These are phyloP conservation scores for Psilocybe subaeruginosa DNA, from an alignment of 768 basidiomycete species.

Conservation along the genomic window DNA sequence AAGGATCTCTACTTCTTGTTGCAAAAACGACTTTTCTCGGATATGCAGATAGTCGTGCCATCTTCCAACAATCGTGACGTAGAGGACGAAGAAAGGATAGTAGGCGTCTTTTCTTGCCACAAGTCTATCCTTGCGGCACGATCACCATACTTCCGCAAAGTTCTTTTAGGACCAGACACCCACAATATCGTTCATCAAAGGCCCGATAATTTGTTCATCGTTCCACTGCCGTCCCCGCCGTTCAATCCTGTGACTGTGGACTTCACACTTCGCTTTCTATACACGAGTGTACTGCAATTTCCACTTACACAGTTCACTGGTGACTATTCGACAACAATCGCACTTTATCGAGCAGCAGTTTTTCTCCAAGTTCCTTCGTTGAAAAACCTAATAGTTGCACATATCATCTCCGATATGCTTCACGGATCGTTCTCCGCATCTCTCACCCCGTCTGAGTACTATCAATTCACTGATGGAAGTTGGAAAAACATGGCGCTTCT, in stretches of 20 bases:
- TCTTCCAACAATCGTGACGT: not conserved
- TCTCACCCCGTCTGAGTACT: not conserved
- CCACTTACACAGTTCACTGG: not conserved
- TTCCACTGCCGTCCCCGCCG: not conserved
- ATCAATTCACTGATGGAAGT: not conserved
- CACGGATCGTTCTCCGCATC: not conserved
- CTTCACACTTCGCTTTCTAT: not conserved
- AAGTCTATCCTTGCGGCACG: not conserved
- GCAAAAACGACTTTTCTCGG: not conserved
- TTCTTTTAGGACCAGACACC: not conserved
- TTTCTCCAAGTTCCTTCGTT: not conserved
- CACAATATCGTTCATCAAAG: not conserved
- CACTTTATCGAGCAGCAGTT: not conserved
- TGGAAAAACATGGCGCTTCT: not conserved
- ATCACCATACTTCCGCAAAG: not conserved
- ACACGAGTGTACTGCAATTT: not conserved
- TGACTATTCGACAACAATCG: not conserved
- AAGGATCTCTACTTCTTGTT: not conserved
- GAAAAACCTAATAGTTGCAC: not conserved
- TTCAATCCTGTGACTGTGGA: not conserved
- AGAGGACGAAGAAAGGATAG: not conserved
- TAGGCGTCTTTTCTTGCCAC: not conserved
- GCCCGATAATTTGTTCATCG: not conserved
- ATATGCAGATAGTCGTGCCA: not conserved
- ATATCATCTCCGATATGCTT: not conserved